A percentile compares a stretch with the other conserved stretches of the same genome.
phyloP scores from a whole-genome alignment of 164 flowering plant species.

The Macadamia tetraphylla region DNA sequence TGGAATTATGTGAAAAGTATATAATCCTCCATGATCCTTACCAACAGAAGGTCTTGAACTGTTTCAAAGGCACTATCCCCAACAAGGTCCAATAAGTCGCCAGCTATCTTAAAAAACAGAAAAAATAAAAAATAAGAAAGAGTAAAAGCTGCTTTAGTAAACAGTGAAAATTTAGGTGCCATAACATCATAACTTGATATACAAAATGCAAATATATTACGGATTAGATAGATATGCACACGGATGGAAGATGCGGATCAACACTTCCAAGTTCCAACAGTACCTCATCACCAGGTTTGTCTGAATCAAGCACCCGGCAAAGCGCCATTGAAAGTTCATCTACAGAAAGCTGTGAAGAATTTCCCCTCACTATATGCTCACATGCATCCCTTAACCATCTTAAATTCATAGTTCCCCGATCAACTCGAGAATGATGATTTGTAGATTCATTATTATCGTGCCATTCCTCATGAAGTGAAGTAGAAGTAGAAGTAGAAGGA shows the following conservation, averaged over 20 bases:
- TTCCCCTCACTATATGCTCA: conserved; percentile 51
- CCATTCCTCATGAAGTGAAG: conserved; percentile 26
- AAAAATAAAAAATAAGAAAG: not conserved
- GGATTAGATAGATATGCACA: not conserved
- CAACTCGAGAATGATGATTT: conserved; percentile 19
- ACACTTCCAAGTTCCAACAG: not conserved
- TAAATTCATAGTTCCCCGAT: conserved; percentile 43
- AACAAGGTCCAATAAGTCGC: conserved; percentile 88
- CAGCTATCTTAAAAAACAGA: conserved; percentile 61
- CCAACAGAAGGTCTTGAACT: conserved; percentile 81
- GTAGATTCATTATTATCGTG: conserved; percentile 17
- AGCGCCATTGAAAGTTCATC: conserved; percentile 97
- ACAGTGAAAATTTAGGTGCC: not conserved
- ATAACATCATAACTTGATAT: not conserved
- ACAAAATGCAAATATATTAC: not conserved
- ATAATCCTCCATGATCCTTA: conserved; percentile 26
- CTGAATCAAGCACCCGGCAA: conserved; percentile 86
- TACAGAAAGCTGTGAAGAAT: conserved; percentile 73
- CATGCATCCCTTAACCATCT: conserved; percentile 87
- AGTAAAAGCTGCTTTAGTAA: not conserved
- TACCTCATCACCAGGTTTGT: conserved; percentile 96
- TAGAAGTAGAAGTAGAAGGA: conserved; percentile 25
- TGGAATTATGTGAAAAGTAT: conserved; percentile 3
- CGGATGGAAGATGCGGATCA: conserved; percentile 1
- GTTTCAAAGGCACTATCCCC: conserved; percentile 89